Base-by-base conservation (phyloP, 257 asterid species). In the Voacanga thouarsii region DNA sequence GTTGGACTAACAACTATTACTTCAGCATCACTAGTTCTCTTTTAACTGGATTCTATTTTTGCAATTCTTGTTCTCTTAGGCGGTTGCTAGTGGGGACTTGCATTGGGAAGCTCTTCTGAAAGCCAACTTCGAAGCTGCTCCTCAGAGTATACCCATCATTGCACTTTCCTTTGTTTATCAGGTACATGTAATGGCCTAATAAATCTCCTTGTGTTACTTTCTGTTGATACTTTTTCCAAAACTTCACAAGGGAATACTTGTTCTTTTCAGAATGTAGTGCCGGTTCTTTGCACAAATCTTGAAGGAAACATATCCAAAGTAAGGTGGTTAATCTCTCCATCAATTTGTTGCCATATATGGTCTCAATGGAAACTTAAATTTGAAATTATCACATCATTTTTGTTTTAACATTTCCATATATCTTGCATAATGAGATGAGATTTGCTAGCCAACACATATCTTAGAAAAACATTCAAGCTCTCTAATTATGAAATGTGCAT, bases 151-250 rank as follows among this genome's bases (percentile, higher is more conserved):
- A 90, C 98, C 98, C 53, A 91, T 94, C 67, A 87, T 94, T 77
- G 97, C 97, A 24, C 97, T 94, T 83, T 92, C 98, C 74, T 94
- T 94, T 83, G 98, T 94, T 79, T 94, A 94, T 85, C 98, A 94
- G 94, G 98, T 92, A 87, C 24, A 74, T 73, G 37, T 16, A 66
- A 19, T 0, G 6, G 15, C 75, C 76, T 49, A 64, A 24, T 55
- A 41, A 30, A 75, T 18, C 24, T 21, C 45, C 9, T 44, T 14
- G 14, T 9, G 49, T 15, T 30, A 44, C 23, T 37, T 56, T 79
- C 5, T 26, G 57, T 30, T 23, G 28, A 33, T 64, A 8, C 50
- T 33, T 37, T n/a, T 15, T 51, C 68, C 30, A 65, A 14, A 5
- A 49, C 61, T 50, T 53, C 53, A 72, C 10, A 26, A 51, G 66